phyloP scores from a whole-genome alignment of 1,284 basidiomycete species.

The Trichosporon coremiiforme region DNA sequence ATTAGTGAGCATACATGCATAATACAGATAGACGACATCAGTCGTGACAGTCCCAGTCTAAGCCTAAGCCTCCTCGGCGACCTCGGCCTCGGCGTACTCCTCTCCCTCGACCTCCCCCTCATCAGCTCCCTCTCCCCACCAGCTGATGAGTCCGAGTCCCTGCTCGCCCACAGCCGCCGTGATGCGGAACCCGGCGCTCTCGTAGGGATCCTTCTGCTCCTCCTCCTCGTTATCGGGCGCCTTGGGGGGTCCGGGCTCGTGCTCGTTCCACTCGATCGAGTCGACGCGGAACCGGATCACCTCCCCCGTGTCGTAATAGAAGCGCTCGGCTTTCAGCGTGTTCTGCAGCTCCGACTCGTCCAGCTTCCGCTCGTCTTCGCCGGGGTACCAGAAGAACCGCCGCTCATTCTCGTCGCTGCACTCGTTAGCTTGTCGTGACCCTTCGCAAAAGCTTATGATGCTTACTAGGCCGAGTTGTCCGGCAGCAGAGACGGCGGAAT shows the following conservation, averaged over 20 bases:
- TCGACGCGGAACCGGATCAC: constrained; percentile 85
- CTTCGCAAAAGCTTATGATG: too few relatives aligned
- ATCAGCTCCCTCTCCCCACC: constrained; percentile 59
- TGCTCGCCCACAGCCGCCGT: constrained; percentile 81
- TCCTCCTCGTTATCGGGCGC: constrained; percentile 56
- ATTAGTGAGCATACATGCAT: constrained; percentile 12
- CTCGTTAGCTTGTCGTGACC: constrained; percentile 22
- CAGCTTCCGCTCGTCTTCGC: constrained; percentile 57
- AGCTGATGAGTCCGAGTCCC: constrained; percentile 69
- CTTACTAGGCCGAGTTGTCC: constrained; percentile 56
- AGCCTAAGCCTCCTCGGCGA: background rate
- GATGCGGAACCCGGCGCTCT: constrained; percentile 28
- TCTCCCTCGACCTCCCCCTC: constrained; percentile 27
- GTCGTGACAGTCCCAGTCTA: background rate
- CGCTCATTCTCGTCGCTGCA: constrained; percentile 60
- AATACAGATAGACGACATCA: constrained; percentile 8
- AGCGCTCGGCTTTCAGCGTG: constrained; percentile 63
- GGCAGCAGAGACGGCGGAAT: constrained; percentile 67
- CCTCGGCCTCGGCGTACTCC: constrained; percentile 19
- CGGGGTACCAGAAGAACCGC: constrained; percentile 76
- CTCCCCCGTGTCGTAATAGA: constrained; percentile 84
- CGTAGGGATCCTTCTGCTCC: constrained; percentile 27
- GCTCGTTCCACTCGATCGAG: constrained; percentile 83
- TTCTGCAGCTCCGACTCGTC: constrained; percentile 63
- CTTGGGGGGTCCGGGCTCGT: constrained; percentile 74